Evolutionary conservation across 805 yeast species (phyloP), one percentile per base, ranked within the genome.

Genomic region (Yamadazyma sp.): DNA sequence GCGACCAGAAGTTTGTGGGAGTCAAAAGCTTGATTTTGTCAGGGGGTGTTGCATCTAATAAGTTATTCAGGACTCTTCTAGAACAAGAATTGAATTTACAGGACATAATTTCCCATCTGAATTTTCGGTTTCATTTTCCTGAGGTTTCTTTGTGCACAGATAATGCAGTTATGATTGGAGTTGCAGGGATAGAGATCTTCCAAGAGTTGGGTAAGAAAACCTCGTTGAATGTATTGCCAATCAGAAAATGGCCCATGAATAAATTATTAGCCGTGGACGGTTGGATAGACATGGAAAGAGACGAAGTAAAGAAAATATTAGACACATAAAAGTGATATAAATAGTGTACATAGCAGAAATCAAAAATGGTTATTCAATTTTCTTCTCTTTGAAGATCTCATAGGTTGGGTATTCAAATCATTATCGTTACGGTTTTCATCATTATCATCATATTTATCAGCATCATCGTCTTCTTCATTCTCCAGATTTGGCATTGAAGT

Each of bases 111-210:
- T 23, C 34, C 27, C 38, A 29, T 19, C 19, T 33, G 5, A 24
- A 32, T 2, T 36, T 56, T n/a, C 47, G 53, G 1, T 76, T 80
- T 30, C 75, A 76, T 44, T 86, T 79, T 48, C 96, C 97, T 0
- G 78, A 76, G 14, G 64, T 79, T 2, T 59, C 70, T 1, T 62
- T 88, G 40, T 93, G 98, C 53, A 87, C 97, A 0, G 98, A 93
- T 52, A 93, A 93, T 56, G 95, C 97, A 0, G 76, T 87, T 2
- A 93, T 93, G 98, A 93, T 93, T 34, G 98, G 96, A 1, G 86
- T 94, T 80, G 95, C 98, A 0, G 98, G 97, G 0, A 86, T 91
- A 7, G 96, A 91, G 55, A 60, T 89, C 13, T 82, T 64, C 52
- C 96, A 88, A 53, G 47, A 54, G 12, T 70, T 73, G 5, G 54